Evolutionary conservation across 2,329 filamentous ascomycete genomes (phyloP), one percentile per base, ranked within the genome.

Genomic region (Penicillium sp.): DNA sequence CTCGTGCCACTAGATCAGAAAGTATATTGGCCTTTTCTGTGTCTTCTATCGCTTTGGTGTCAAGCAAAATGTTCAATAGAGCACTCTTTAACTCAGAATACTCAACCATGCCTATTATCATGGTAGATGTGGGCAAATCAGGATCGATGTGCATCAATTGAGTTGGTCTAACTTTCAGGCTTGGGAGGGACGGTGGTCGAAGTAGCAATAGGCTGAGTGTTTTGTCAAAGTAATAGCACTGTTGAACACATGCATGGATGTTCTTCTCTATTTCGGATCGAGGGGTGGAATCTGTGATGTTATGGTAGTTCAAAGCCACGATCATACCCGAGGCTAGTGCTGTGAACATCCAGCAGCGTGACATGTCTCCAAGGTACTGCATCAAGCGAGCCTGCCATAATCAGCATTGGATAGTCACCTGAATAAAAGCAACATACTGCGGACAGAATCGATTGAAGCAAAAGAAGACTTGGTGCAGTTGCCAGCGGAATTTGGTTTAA

Each of bases 201-300:
- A 65, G 57, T 16, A 65, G 61, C 32, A 65, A 56, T 13, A 64
- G 30, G 32, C 62, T 63, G 14, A 65, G 58, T 7, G 57, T 60
- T n/a, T 61, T 61, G 41, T 65, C 62, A 16, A 58, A 62, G 32
- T 59, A 60, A 41, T 63, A 65, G 45, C 62, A 65, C n/a, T 50
- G 58, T 30, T 63, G 61, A 3, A 65, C 46, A 44, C 58, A 63
- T 2, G 54, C 53, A 32, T 63, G 61, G 2, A 65, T 60, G 7
- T 59, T 59, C 46, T 60, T 47, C 49, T 65, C 62, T 8, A 56
- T 49, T 14, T 63, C 57, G 18, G 47, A 57, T 40, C 54, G 53
- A 8, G 62, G 58, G 18, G 32, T 41, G 3, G 51, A 10, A 14
- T 60, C 51, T 1, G 58, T 63, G 38, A 65, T 62, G n/a, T 61